A percentile compares a stretch with the other conserved stretches of the same genome.
Conservation (phyloP, 768 basidiomycete genomes). For the Rhodocollybia butyracea region DNA sequence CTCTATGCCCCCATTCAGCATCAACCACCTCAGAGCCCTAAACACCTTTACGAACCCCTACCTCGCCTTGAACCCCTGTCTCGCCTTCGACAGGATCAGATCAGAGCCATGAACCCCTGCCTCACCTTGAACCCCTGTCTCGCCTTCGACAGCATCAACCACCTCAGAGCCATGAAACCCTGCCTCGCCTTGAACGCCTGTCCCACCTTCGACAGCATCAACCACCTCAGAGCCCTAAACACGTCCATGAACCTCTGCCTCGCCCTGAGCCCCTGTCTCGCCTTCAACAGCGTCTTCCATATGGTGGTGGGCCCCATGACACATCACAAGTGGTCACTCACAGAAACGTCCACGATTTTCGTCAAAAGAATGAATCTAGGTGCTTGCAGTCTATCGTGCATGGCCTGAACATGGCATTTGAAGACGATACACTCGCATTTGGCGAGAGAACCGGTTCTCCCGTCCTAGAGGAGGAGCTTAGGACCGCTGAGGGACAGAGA, state of each 20-base stretch:
- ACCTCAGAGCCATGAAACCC: background rate
- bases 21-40: background rate
- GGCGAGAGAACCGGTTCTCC: background rate
- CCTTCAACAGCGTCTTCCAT: background rate
- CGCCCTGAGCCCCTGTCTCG: background rate
- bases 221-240: background rate
- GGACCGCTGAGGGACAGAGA: slow-evolving; percentile 9
- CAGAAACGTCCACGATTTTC: background rate
- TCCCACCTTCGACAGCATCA: background rate
- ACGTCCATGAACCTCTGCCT: background rate
- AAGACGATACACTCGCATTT: slow-evolving; percentile 16
- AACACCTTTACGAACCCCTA: background rate
- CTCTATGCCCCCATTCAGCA: background rate
- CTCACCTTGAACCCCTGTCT: background rate
- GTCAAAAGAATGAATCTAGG: slow-evolving; percentile 14
- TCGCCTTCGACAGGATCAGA: slow-evolving; percentile 4
- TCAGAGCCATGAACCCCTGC: too few relatives aligned
- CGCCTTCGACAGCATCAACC: background rate
- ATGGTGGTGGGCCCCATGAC: too few relatives aligned
- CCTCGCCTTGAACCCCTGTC: background rate
- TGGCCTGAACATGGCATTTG: slow-evolving; percentile 20
- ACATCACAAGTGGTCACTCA: too few relatives aligned
- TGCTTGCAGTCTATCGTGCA: slow-evolving; percentile 18
- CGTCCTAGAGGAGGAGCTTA: slow-evolving; percentile 8
- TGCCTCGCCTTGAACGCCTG: background rate